Evolutionary conservation across 2,329 filamentous ascomycete genomes (phyloP), one percentile per base, ranked within the genome.

Genomic region (Periconia macrospinosa): DNA sequence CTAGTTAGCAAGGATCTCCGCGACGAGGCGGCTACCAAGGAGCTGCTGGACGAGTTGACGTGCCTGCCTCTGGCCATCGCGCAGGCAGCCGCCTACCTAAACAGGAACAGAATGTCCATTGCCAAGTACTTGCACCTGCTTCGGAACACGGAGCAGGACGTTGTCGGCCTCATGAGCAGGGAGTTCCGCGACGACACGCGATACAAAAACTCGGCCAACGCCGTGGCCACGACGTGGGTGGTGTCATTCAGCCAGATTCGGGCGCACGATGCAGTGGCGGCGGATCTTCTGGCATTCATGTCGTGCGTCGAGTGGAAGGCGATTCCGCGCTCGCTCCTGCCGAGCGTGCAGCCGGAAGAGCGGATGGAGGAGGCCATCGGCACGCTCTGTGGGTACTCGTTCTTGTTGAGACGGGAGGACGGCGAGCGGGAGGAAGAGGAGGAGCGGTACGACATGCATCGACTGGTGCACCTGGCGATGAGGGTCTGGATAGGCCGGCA

Each of bases 141-240:
- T 7, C 50, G 52, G 30, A 23, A 37, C 6, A 70, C 69, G 0
- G 65, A 77, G 19, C 41, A 75, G 10, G 65, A 76, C 5, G 51
- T 67, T 0, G 56, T 73, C 2, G 54, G 56, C 6, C 48, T 79
- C 0, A 62, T 79, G 20, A 76, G 69, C 48, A 56, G 56, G 49
- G 71, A 76, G n/a, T 76, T 79, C 20, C 60, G 57, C 2, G 75
- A 78, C 52, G 59, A 68, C 1, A 69, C 59, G 0, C 69, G 74
- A 35, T 78, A 79, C 54, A 47, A 37, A 10, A 54, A 47, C 1
- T 61, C 72, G 1, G 68, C 69, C 19, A 75, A 78, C 27, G 69
- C 77, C 1, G 67, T 79, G 0, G 75, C 74, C 0, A 73, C 66
- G 0, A 79, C 78, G 0, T 80, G 69, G 72, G 56, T 78, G 0